Evolutionary conservation across 331 rosid species (phyloP), one percentile per base, ranked within the genome.

Genomic region (Malus hybrid): DNA sequence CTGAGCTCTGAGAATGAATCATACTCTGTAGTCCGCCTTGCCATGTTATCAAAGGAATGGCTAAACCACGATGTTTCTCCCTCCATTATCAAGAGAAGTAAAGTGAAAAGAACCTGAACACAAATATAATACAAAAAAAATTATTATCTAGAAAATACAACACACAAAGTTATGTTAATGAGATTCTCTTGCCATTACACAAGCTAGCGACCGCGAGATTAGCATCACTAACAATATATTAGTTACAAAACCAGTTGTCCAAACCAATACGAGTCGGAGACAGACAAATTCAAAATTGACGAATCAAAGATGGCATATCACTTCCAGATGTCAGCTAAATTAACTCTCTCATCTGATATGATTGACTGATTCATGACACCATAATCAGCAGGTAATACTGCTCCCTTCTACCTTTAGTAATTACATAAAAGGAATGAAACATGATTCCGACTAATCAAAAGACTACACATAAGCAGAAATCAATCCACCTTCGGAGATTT

Each of bases 1-100:
- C 76, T 78, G 19, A 83, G 74, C 71, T 91, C 88, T 10, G 77
- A 83, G 71, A 69, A 91, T 18, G 87, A 81, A 81, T 89, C 85
- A 11, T 75, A 82, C 60, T 82, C 88, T 72, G 56, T 66, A 32
- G 72, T 69, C 64, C 85, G 88, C 20, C 52, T 79, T n/a, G 82
- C 70, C 71, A 75, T 62, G 66, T 84, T 87, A 75, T 79, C 86
- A 66, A 80, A 56, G 85, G 72, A 79, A 79, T 86, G 86, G 81
- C 83, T 86, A 76, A 86, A 77, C 98, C 98, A 90, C 14, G 98
- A 83, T 16, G 92, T 72, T 80, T 89, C 91, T 74, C 88, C 97
- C 73, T 76, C 98, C 98, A 93, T 93, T 63, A 77, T 55, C 36
- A 70, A 80, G 54, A 62, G 36, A 24, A 19, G 10, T 71, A 63